Base-by-base conservation (phyloP, 176 grass and related monocot genomes). In the Poa pratensis region DNA sequence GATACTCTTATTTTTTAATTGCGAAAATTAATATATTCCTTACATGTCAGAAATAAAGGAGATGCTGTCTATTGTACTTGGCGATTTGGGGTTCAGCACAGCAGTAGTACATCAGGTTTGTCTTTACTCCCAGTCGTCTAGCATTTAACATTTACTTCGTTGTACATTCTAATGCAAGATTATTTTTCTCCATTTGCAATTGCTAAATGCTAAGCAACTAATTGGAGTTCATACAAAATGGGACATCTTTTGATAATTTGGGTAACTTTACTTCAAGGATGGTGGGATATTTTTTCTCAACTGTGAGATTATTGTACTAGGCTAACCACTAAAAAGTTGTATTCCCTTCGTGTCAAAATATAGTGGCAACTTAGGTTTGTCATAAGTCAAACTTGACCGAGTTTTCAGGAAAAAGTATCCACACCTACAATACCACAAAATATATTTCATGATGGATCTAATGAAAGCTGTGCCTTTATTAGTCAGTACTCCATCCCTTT, bases 91-190 rank as follows among this genome's bases (percentile, higher is more conserved):
- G 57, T 98, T 98, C 80, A 94, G 86, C 84, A 89, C 88, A 73
- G 96, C 91, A 69, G 96, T 98, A 55, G 89, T 94, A 74, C 93
- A 98, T 85, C 96, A 98, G 93, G 96, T 95, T 63, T 9, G 76
- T 73, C 4, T 59, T 87, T 73, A 34, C 19, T n/a, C 50, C 59
- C 12, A 34, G 50, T 69, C 27, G 26, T 51, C 45, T 74, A 61
- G 13, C n/a, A 75, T 84, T 90, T 71, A 34, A 50, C 10, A 18
- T 59, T 26, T 80, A 74, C 12, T 54, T 76, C 5, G 22, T 54
- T n/a, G 16, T 20, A 69, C 3, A 19, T 52, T 77, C 15, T 55
- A 65, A 76, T 84, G 30, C 43, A 78, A 69, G 42, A 53, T n/a
- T 45, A 7, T 45, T 5, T 45, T 76, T 49, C 18, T 49, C 28